Base-by-base conservation (phyloP, 2,329 filamentous ascomycete species). In the Lachnellula arida region DNA sequence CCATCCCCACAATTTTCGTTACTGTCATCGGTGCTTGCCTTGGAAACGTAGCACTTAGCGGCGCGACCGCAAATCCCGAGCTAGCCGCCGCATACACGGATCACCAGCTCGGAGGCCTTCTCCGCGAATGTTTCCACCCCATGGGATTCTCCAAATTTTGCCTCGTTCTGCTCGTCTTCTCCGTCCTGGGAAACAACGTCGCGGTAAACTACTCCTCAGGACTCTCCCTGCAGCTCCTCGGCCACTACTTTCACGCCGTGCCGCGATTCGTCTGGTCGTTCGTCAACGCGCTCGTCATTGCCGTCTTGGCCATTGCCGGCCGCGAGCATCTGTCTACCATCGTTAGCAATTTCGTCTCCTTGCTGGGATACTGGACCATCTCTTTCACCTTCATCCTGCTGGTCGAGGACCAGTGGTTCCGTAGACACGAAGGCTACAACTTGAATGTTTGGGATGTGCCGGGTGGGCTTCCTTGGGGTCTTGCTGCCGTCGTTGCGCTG, bases 81-180 rank as follows among this genome's bases (percentile, higher is more conserved):
- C 75, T 74, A 66, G 63, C 70, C 28, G 63, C 69, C 1, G 70
- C 72, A 2, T 75, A 78, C 60, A 65, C 68, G 22, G 65, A 73
- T 22, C 69, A 77, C 46, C 75, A 74, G 12, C 69, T 80, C 1
- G 77, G 78, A 19, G 77, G 75, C 56, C 68, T 80, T 4, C 72
- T 81, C 57, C 67, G 74, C 23, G 70, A 72, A 43, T 71, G 75
- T 63, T 73, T 76, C 19, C 71, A 77, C 57, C 77, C 77, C 1
- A 60, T 68, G 7, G 74, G 74, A 22, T 79, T 76, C 62, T 74
- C 75, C 34, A 78, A 79, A 55, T 74, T 79, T 63, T 72, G 75
- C 46, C 72, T 69, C n/a, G 64, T 68, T 14, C 55, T 69, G 15
- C 58, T 68, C 35, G 61, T 65, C 22, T 69, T 69, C 60, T 66